Conservation (phyloP, 2,329 filamentous ascomycete genomes). For the Aspergillus amoenus region DNA sequence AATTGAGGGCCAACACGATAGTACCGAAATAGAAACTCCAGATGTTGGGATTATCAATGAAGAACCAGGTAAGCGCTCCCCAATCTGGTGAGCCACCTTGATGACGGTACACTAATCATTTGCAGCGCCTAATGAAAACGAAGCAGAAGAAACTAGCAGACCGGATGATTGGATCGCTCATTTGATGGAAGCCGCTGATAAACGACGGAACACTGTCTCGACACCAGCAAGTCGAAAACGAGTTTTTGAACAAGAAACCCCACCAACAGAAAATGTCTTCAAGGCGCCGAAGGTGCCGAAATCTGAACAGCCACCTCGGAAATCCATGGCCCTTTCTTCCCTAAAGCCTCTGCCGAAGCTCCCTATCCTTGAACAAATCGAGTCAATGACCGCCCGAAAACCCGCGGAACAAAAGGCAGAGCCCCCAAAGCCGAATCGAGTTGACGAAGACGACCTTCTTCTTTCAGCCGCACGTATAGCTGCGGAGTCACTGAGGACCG, state of each 20-base stretch:
- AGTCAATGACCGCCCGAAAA: conserved; percentile 28
- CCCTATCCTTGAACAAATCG: conserved; percentile 35
- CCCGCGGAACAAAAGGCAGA: conserved; percentile 21
- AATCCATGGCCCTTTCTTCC: conserved; percentile 31
- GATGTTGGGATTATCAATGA: not conserved
- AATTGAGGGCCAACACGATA: not conserved
- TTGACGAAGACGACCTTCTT: conserved; percentile 44
- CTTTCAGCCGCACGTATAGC: conserved; percentile 43
- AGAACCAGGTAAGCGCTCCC: not conserved
- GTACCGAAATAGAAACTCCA: not conserved
- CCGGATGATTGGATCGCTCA: conserved; percentile 20
- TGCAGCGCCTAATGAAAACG: conserved; percentile 9
- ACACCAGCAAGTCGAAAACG: conserved; percentile 28
- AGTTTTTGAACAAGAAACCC: conserved; percentile 20
- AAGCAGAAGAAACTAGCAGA: conserved; percentile 9
- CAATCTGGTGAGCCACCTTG: not conserved
- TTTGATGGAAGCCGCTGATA: conserved; percentile 24
- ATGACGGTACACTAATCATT: not conserved
- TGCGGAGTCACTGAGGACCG: conserved; percentile 39
- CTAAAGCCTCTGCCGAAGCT: conserved; percentile 33
- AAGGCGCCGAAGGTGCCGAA: conserved; percentile 29
- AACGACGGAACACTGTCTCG: conserved; percentile 21
- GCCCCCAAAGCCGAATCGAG: conserved; percentile 23
- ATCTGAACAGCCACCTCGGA: conserved; percentile 17
- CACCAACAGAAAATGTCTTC: conserved; percentile 12